Conservation (phyloP, 345 rosid genomes). For the Erucastrum elatum region DNA sequence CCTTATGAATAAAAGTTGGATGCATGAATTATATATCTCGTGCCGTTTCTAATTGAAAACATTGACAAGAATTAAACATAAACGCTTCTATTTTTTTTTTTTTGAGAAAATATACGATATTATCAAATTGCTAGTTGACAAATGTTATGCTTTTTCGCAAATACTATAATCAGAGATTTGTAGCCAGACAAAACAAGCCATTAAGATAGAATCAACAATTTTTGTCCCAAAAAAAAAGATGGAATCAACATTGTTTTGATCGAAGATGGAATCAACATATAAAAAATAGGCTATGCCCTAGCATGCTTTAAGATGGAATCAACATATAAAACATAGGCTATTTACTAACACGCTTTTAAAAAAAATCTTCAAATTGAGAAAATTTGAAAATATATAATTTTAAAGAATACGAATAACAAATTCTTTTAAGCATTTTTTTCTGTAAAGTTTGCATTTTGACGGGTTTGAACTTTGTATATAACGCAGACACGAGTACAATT, state of each 20-base stretch:
- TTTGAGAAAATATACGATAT: background rate
- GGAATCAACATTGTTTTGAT: no score
- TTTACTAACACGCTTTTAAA: background rate
- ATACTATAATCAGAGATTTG: background rate
- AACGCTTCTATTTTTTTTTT: background rate
- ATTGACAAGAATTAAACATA: constrained; percentile 9
- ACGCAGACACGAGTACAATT: background rate
- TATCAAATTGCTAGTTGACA: background rate
- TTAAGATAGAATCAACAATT: no score
- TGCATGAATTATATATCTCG: constrained; percentile 3
- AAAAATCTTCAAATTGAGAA: background rate
- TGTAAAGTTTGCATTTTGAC: background rate
- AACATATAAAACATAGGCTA: no score
- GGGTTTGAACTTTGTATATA: background rate
- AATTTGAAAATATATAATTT: background rate
- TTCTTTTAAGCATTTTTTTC: background rate
- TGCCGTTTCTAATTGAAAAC: background rate
- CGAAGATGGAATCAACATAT: constrained; percentile 4
- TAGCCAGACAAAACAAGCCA: background rate
- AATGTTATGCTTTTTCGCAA: background rate
- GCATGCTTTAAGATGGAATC: no score
- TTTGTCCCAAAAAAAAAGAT: no score
- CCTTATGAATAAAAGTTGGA: background rate
- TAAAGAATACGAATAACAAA: background rate
- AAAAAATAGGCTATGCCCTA: background rate